These are phyloP conservation scores for Linum trigynum DNA, from an alignment of 345 rosid genomes.

Conservation along the genomic window DNA sequence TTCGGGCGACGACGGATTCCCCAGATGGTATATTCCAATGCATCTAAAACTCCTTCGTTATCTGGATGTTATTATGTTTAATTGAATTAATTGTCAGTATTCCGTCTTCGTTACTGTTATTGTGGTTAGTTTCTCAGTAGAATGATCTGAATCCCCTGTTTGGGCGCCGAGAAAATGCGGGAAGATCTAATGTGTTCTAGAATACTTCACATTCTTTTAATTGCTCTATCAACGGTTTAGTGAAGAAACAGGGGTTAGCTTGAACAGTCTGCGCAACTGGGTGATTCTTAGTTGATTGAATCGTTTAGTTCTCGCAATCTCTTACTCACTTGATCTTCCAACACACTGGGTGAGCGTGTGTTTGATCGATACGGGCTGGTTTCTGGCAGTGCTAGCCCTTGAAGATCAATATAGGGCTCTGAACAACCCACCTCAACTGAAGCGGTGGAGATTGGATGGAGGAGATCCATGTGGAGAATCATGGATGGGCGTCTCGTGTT, in stretches of 20 bases:
- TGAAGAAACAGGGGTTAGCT: slow-evolving; percentile 10
- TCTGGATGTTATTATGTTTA: slow-evolving; percentile 7
- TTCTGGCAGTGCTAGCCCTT: slow-evolving; percentile 50
- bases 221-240: neutral
- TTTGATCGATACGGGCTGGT: neutral
- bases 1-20: slow-evolving; percentile 47
- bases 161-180: slow-evolving; percentile 9
- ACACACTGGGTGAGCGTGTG: too few relatives aligned
- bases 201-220: neutral
- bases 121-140: neutral
- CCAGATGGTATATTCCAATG: slow-evolving; percentile 43
- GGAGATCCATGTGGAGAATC: slow-evolving; percentile 77
- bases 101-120: neutral
- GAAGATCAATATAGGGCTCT: slow-evolving; percentile 51
- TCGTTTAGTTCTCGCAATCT: neutral
- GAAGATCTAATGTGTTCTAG: neutral
- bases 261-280: neutral
- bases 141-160: slow-evolving; percentile 12
- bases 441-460: slow-evolving; percentile 56
- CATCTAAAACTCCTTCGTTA: slow-evolving; percentile 1
- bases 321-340: neutral
- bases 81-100: neutral
- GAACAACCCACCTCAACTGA: slow-evolving; percentile 49
- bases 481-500: slow-evolving; percentile 85
- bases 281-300: neutral